Percentiles rank a stretch among this genome's conserved stretches.
Conservation (phyloP, 225 moss, liverwort and hornwort species). For the Pseudisothecium myosuroides region DNA sequence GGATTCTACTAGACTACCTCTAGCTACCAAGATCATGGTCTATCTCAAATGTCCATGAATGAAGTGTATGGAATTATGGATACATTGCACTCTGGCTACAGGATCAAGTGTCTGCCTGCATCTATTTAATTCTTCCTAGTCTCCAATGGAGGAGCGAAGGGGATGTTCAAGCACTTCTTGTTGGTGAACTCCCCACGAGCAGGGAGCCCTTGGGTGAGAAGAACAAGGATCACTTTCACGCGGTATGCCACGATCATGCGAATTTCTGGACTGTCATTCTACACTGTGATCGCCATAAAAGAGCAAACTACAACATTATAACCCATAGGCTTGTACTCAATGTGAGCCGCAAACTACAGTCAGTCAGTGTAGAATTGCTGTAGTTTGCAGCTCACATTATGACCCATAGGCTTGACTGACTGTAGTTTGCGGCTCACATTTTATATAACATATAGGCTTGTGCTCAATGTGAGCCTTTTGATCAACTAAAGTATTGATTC, state of each 20-base stretch:
- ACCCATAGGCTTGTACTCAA: too few species aligned
- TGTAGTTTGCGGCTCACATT: too few species aligned
- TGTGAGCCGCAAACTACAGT: neutral
- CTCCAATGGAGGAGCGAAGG: neutral
- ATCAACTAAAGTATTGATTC: neutral
- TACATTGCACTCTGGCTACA: neutral
- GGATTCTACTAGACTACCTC: neutral
- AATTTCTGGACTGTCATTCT: neutral
- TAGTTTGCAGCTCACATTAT: too few species aligned
- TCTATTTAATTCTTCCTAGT: neutral
- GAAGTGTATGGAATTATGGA: neutral
- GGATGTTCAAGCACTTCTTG: neutral
- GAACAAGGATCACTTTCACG: neutral
- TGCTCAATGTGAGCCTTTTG: neutral
- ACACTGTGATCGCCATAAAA: neutral
- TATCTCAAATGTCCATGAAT: neutral
- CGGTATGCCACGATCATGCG: neutral
- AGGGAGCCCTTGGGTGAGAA: neutral
- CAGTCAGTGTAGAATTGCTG: neutral
- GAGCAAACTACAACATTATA: too few species aligned
- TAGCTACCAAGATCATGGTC: neutral
- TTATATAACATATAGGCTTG: neutral
- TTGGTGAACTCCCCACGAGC: neutral
- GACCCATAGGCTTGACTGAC: too few species aligned
- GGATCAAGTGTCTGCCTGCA: neutral